Base-by-base conservation (phyloP, 768 basidiomycete species). In the Leccinellum luteum region DNA sequence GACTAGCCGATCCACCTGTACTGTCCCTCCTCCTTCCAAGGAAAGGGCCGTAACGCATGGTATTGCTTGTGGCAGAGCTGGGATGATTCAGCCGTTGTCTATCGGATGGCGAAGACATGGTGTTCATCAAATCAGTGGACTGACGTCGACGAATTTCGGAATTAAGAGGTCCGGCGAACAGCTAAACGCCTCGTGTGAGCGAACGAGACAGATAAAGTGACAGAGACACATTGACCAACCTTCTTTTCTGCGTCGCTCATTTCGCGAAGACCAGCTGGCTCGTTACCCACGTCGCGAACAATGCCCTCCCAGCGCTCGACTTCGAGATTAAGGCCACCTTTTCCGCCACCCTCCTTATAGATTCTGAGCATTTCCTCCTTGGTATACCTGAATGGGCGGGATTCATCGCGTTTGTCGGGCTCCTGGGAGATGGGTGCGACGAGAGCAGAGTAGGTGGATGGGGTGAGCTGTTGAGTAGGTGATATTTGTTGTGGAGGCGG, bases 221-320 rank as follows among this genome's bases (percentile, higher is more conserved):
- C 32, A 28, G 31, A 54, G 27, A 35, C 57, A 53, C 23, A 49
- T 31, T 54, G 52, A 31, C 80, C 66, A 66, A 94, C 94, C 89
- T 94, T 95, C 78, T 87, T 92, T 79, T 96, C 94, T 21, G 77
- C 75, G 52, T 93, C 92, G 56, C 77, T 78, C 83, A 91, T 83
- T 68, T 95, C 94, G 62, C 86, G 87, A 64, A 93, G 67, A 41
- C 84, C 82, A 34, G 87, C 74, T 17, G 94, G 94, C 56, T 92
- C 89, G 44, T 69, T 79, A 28, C 82, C 85, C 23, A 80, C 75
- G 68, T 93, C 92, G 57, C 87, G 85, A 25, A 93, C 90, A 63
- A 95, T 86, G 55, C 92, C 92, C 58, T 93, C 89, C 88, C 90
- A 92, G 60, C 88, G 80, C 73, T 93, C 92, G 14, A 94, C 91